phyloP scores from a whole-genome alignment of 2,329 filamentous ascomycete species.

The Zymoseptoria passerinii region DNA sequence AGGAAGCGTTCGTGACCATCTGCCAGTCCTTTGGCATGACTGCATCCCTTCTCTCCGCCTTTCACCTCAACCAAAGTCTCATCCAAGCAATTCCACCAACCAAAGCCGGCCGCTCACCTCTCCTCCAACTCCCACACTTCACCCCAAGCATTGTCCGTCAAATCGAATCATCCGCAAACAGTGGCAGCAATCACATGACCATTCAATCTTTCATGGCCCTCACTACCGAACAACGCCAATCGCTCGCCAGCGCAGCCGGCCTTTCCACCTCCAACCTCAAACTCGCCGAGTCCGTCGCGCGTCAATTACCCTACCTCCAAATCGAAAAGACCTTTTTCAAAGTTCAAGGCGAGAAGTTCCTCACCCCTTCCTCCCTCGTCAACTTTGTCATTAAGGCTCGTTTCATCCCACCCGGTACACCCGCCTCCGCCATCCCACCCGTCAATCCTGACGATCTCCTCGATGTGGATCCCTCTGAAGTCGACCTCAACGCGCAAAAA shows the following conservation, averaged over 20 bases:
- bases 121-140: constrained; percentile 86
- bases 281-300: constrained; percentile 65
- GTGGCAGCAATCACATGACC: constrained; percentile 56
- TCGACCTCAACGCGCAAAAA: constrained; percentile 70
- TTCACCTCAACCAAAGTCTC: constrained; percentile 73
- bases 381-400: constrained; percentile 93
- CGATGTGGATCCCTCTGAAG: constrained; percentile 86
- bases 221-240: constrained; percentile 63
- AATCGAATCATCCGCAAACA: constrained; percentile 51
- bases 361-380: constrained; percentile 86
- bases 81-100: constrained; percentile 83
- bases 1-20: constrained; percentile 79
- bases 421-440: constrained; percentile 56
- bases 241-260: constrained; percentile 62
- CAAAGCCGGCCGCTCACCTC: constrained; percentile 50
- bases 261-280: constrained; percentile 70
- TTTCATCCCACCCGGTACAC: constrained; percentile 76
- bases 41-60: constrained; percentile 71
- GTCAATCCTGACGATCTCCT: constrained; percentile 74
- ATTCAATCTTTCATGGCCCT: constrained; percentile 86
- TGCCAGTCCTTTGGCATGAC: constrained; percentile 81
- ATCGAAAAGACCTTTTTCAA: constrained; percentile 97
- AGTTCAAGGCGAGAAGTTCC: constrained; percentile 85
- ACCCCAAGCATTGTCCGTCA: constrained; percentile 54
- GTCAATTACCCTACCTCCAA: constrained; percentile 73